phyloP scores from a whole-genome alignment of 352 stramenopile species.

The Globisporangium nunn region DNA sequence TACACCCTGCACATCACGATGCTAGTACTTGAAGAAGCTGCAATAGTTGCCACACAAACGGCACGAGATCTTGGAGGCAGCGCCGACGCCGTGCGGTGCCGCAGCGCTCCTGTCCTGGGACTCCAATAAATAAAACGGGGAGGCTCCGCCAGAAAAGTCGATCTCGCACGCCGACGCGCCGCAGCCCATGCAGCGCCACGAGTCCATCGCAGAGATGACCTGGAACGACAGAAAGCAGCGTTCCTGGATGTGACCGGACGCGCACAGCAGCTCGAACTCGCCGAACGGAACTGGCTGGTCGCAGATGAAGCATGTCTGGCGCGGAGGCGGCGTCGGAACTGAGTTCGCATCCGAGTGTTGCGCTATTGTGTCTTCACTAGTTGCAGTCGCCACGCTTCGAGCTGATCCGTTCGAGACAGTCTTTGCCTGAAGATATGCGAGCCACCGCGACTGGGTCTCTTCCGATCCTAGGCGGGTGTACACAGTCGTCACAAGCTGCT shows the following conservation, averaged over 20 bases:
- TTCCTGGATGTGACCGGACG: conserved; percentile 54
- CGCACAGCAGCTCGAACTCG: conserved; percentile 55
- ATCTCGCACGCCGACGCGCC: conserved; percentile 54
- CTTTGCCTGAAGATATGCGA: conserved; percentile 20
- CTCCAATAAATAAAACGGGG: conserved; percentile 67
- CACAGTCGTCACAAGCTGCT: conserved; percentile 44
- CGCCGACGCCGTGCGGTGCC: background rate
- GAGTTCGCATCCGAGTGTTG: background rate
- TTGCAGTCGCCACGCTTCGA: background rate
- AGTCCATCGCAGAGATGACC: conserved; percentile 52
- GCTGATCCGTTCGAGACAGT: background rate
- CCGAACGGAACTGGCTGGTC: conserved; percentile 49
- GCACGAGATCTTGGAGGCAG: conserved; percentile 42
- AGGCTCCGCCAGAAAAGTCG: conserved; percentile 24
- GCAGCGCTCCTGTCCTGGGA: background rate
- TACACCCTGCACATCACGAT: background rate
- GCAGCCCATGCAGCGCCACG: conserved; percentile 82
- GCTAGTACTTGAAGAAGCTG: conserved; percentile 63
- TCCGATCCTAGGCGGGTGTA: conserved; percentile 52
- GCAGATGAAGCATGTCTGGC: conserved; percentile 68
- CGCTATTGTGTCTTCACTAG: background rate
- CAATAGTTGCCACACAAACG: conserved; percentile 74
- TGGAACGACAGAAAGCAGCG: conserved; percentile 75
- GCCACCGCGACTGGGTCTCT: conserved; percentile 38
- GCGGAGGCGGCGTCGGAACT: conserved; percentile 28